Base-by-base conservation (phyloP, 768 basidiomycete species). In the Leccinum subtestaceum region DNA sequence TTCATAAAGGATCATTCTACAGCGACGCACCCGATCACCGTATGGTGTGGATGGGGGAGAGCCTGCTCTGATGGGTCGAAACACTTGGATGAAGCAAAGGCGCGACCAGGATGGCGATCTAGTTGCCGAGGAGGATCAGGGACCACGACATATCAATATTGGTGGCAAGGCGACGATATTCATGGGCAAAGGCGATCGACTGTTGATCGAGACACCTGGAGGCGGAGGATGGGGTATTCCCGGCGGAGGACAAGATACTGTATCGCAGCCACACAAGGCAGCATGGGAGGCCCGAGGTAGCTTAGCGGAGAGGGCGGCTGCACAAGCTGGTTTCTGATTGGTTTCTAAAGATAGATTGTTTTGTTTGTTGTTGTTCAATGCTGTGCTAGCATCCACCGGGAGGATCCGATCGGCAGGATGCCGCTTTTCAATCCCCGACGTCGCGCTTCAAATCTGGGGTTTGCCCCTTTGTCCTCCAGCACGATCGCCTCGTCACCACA, bases 181-280 rank as follows among this genome's bases (percentile, higher is more conserved):
- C 77, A 94, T 95, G 88, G 91, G 91, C 38, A 90, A 92, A 66
- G 90, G 93, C 6, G 94, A 97, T 68, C 78, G 80, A 52, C 70
- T 97, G 59, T 64, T 88, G 58, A 85, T 96, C 52, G 86, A 94
- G 75, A 95, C 95, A 0, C 95, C 95, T 0, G 95, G 95, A 1
- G 95, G 88, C 9, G 95, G 95, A 7, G 95, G 86, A 3, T 96
- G 90, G 90, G 94, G 94, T 1, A 34, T 52, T 7, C 58, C 63
- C 7, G 67, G 71, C 0, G 51, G 27, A 21, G 64, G 36, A 3
- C 17, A 59, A 17, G 57, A 19, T 19, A 61, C 57, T 8, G 59
- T 60, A 47, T 62, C 59, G 23, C 77, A 84, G 69, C 67, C 72
- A 47, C 25, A 57, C 29, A 57, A 45, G 25, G 55, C 56, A 2